Conservation (phyloP, 768 basidiomycete genomes). For the Tricholoma terreum region DNA sequence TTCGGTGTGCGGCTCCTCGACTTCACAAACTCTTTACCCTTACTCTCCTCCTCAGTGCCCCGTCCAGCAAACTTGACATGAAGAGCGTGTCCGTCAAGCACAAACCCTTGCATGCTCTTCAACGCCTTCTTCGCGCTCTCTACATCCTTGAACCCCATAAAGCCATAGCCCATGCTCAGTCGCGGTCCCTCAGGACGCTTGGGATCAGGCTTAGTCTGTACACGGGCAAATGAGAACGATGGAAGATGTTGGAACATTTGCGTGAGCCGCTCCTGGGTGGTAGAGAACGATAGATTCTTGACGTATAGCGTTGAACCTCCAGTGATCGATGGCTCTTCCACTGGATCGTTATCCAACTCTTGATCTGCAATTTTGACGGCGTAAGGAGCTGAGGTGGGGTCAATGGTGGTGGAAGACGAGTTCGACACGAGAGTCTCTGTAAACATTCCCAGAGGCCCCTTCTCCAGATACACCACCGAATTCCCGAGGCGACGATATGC, state of each 20-base stretch:
- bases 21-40: slow-evolving; percentile 32
- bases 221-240: slow-evolving; percentile 80
- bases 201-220: slow-evolving; percentile 90
- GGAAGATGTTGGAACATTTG: slow-evolving; percentile 72
- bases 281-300: slow-evolving; percentile 95
- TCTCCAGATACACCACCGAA: slow-evolving; percentile 89
- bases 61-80: slow-evolving; percentile 86
- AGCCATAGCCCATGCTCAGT: slow-evolving; percentile 95
- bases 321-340: slow-evolving; percentile 44
- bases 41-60: slow-evolving; percentile 51
- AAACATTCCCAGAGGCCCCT: slow-evolving; percentile 86
- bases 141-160: slow-evolving; percentile 80
- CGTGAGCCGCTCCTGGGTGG: slow-evolving; percentile 69
- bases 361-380: slow-evolving; percentile 46
- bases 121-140: slow-evolving; percentile 74
- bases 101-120: slow-evolving; percentile 75
- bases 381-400: slow-evolving; percentile 12
- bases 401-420: slow-evolving; percentile 1
- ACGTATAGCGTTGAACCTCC: slow-evolving; percentile 85
- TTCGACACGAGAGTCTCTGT: slow-evolving; percentile 34
- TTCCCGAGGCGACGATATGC: slow-evolving; percentile 88
- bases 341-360: slow-evolving; percentile 30
- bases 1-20: slow-evolving; percentile 75
- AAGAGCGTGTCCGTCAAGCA: slow-evolving; percentile 83
- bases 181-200: slow-evolving; percentile 56